phyloP scores from a whole-genome alignment of 768 basidiomycete genomes.

The Lentinula sp. region DNA sequence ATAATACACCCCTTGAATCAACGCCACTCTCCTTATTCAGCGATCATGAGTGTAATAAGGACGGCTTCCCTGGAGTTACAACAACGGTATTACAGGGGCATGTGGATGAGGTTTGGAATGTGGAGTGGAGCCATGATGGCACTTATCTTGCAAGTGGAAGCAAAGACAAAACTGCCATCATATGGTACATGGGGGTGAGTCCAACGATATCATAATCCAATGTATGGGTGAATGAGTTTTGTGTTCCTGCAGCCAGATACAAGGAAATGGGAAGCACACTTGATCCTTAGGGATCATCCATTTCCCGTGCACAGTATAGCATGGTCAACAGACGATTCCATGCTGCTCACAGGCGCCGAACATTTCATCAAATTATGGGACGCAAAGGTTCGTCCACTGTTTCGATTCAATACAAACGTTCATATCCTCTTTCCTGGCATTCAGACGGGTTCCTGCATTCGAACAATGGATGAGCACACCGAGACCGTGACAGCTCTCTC shows the following conservation, averaged over 20 bases:
- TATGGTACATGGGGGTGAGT: slow-evolving; percentile 83
- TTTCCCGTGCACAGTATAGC: slow-evolving; percentile 77
- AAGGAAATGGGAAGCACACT: slow-evolving; percentile 54
- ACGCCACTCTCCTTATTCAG: slow-evolving; percentile 74
- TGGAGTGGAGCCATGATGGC: slow-evolving; percentile 94
- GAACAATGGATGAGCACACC: slow-evolving; percentile 61
- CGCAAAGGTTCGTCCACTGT: slow-evolving; percentile 52
- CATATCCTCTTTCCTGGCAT: not conserved
- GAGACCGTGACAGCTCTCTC: slow-evolving; percentile 83
- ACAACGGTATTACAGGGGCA: slow-evolving; percentile 85
- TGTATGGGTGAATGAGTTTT: slow-evolving; percentile 10
- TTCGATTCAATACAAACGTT: not conserved
- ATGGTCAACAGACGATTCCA: slow-evolving; percentile 88
- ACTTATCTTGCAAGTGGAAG: slow-evolving; percentile 80
- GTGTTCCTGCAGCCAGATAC: slow-evolving; percentile 33
- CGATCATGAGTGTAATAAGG: slow-evolving; percentile 80
- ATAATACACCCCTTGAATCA: slow-evolving; percentile 60
- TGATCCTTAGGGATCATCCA: slow-evolving; percentile 67
- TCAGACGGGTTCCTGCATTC: slow-evolving; percentile 71
- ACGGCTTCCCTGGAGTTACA: slow-evolving; percentile 79
- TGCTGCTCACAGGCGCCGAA: slow-evolving; percentile 81
- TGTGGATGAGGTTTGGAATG: slow-evolving; percentile 90
- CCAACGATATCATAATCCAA: slow-evolving; percentile 6
- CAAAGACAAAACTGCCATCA: slow-evolving; percentile 81
- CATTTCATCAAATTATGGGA: slow-evolving; percentile 86